phyloP scores from a whole-genome alignment of 2,329 filamentous ascomycete species.

The Laburnicola sp. region DNA sequence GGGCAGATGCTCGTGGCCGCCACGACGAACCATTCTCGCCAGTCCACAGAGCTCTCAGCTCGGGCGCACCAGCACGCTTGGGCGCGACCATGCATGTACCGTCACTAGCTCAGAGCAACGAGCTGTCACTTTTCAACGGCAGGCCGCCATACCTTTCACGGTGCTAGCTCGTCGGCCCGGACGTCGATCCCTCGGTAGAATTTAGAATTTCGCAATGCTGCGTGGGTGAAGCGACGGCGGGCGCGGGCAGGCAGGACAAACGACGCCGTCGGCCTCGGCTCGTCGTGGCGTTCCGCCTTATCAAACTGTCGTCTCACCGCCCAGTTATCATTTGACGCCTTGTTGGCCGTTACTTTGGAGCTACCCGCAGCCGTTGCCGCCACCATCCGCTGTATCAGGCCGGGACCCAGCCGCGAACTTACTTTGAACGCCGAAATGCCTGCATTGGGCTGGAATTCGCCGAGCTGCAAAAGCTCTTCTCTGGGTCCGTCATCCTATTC shows the following conservation, averaged over 20 bases:
- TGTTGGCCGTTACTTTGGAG: slow-evolving; percentile 7
- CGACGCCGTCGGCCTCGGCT: slow-evolving; percentile 12
- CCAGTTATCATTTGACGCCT: slow-evolving; percentile 11
- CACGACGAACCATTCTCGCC: slow-evolving; percentile 2
- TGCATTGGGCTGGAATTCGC: too few relatives aligned
- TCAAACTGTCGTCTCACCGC: slow-evolving; percentile 21
- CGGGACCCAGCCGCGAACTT: not conserved
- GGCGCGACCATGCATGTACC: not conserved
- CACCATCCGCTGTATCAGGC: not conserved
- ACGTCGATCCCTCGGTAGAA: slow-evolving; percentile 28
- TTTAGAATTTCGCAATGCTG: slow-evolving; percentile 11
- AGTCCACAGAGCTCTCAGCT: not conserved
- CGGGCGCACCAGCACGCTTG: not conserved
- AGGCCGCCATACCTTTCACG: slow-evolving; percentile 16
- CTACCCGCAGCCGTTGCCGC: slow-evolving; percentile 3
- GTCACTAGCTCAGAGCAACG: slow-evolving; percentile 1
- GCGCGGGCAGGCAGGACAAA: not conserved
- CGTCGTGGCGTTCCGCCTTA: not conserved
- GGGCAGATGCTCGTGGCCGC: slow-evolving; percentile 1
- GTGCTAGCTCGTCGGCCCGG: slow-evolving; percentile 34
- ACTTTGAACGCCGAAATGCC: not conserved
- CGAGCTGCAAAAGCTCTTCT: too few relatives aligned
- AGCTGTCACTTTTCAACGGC: not conserved
- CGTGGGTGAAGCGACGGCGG: not conserved
- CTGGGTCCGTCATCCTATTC: too few relatives aligned